A percentile compares a stretch with the other conserved stretches of the same genome.
These are phyloP conservation scores for Saturnispora halmiae DNA, from an alignment of 805 yeast genomes.

Conservation along the genomic window DNA sequence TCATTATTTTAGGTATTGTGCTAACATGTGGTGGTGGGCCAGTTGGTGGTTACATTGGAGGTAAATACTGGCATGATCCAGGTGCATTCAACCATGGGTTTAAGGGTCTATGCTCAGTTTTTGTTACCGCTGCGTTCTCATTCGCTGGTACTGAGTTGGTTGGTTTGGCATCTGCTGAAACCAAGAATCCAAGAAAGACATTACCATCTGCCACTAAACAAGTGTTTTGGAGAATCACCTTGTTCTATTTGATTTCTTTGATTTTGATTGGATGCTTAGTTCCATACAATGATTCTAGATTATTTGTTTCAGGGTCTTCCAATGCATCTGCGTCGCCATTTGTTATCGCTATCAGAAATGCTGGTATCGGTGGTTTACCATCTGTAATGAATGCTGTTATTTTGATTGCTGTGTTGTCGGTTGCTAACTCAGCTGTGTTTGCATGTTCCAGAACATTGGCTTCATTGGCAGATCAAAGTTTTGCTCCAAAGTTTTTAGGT, in stretches of 20 bases:
- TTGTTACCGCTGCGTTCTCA: conserved; percentile 51
- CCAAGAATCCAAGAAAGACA: conserved; percentile 46
- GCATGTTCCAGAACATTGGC: conserved; percentile 66
- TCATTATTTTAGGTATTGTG: conserved; percentile 43
- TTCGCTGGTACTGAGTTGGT: conserved; percentile 57
- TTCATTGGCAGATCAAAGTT: conserved; percentile 61
- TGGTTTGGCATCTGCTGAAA: conserved; percentile 57
- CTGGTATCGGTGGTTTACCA: conserved; percentile 57
- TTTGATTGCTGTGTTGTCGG: conserved; percentile 62
- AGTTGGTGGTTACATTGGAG: conserved; percentile 48
- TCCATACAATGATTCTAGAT: conserved; percentile 41
- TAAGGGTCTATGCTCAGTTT: conserved; percentile 54
- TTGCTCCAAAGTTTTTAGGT: conserved; percentile 52
- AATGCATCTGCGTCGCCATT: conserved; percentile 65
- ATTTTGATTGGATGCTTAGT: conserved; percentile 43
- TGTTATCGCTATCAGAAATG: conserved; percentile 58
- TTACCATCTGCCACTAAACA: conserved; percentile 55
- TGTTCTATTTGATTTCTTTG: conserved; percentile 45
- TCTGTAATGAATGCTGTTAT: conserved; percentile 69
- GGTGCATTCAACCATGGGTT: conserved; percentile 42
- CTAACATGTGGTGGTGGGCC: conserved; percentile 56
- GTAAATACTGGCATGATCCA: conserved; percentile 47
- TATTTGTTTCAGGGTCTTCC: conserved; percentile 37
- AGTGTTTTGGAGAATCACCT: conserved; percentile 49
- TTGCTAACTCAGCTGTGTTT: conserved; percentile 67